Evolutionary conservation across 176 grass and related monocot genomes (phyloP).

Genomic region (Echinochloa phyllopogon): DNA sequence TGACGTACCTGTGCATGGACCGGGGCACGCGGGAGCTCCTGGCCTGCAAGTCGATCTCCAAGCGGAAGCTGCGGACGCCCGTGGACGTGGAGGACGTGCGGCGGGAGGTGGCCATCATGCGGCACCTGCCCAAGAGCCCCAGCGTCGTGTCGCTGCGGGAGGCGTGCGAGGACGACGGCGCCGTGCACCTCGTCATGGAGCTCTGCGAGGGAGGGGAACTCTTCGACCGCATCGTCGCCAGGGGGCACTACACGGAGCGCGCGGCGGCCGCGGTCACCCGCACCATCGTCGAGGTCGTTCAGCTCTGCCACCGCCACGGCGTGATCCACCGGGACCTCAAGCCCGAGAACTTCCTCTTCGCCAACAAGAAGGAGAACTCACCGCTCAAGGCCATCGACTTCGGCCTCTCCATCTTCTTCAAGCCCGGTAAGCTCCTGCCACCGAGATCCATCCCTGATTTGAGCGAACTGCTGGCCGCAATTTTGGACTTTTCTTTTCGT

Average conservation of each 20-base stretch:
- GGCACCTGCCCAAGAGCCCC: conserved; percentile 81
- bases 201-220: conserved; percentile 97
- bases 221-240: conserved; percentile 92
- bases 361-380: conserved; percentile 99
- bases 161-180: conserved; percentile 94
- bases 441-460: conserved; percentile 32
- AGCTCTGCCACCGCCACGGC: conserved; percentile 96
- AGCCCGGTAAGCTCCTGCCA: conserved; percentile 64
- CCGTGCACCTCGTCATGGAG: conserved; percentile 99
- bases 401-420: conserved; percentile 99
- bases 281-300: conserved; percentile 99
- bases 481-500: conserved; percentile 29
- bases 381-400: conserved; percentile 98
- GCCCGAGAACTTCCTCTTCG: conserved; percentile 98
- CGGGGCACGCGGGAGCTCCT: conserved; percentile 69
- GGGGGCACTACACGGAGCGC: conserved; percentile 97
- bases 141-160: conserved; percentile 89
- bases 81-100: conserved; percentile 99
- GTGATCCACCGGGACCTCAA: conserved; percentile 99
- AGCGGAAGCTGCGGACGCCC: conserved; percentile 94
- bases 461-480: conserved; percentile 17
- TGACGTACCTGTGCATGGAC: conserved; percentile 97
- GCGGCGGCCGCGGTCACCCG: conserved; percentile 78
- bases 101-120: conserved; percentile 99
- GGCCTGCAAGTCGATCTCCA: conserved; percentile 99